Evolutionary conservation across 176 grass and related monocot genomes (phyloP), one percentile per base, ranked within the genome.

Genomic region (Coix lacrymajobi): DNA sequence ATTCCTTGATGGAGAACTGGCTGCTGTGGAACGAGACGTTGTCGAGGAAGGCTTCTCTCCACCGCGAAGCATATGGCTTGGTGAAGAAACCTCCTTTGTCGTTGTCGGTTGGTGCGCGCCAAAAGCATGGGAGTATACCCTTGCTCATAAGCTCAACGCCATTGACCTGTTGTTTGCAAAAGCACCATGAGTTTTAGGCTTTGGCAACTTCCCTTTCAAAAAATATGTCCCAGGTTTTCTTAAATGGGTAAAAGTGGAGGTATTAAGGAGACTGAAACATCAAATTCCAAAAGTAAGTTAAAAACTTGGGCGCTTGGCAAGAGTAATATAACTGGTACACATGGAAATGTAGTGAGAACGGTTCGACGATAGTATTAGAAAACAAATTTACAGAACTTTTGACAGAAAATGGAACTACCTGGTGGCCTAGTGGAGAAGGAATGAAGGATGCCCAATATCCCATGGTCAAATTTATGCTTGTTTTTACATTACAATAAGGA

Each of bases 101-200:
- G 6, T 98, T 98, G 79, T 98, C 91, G n/a, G 88, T 95, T 78
- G 89, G 87, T 77, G 96, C 89, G 4, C 96, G 88, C 89, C 93
- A 98, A 45, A 98, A 91, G 75, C 96, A 93, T 52, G 92, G 96
- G 87, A 93, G 75, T 85, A 93, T 87, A 11, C 96, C 91, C 43
- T 95, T 85, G 74, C 83, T 88, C 75, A 88, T 78, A 75, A 98
- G 82, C 71, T 81, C 87, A 25, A 89, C 63, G 5, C 58, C 41
- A 6, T 89, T 87, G 69, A 89, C 87, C 92, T 98, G 82, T 61
- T 11, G 70, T 87, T 69, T 62, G 79, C 19, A 60, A 0, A 68
- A 77, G 20, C 48, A 58, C 43, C 60, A 3, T 73, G 11, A 76
- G 39, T 68, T 78, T 20, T 30, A 22, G 43, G 78, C 62, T 45